phyloP scores from a whole-genome alignment of 495 filamentous ascomycete genomes.

The Penicillium turbatum region DNA sequence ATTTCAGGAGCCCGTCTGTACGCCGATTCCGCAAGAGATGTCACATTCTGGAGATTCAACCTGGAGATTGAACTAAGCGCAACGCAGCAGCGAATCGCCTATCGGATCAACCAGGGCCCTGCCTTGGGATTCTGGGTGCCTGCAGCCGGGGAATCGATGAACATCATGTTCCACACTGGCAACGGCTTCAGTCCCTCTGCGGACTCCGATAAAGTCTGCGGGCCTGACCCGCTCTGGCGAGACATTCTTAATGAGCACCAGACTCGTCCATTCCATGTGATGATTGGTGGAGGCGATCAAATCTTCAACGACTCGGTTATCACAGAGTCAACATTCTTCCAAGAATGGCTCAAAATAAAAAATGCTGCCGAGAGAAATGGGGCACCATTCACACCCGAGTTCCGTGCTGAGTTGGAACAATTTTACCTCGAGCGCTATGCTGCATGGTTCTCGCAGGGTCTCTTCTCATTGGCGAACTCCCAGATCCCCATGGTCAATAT shows the following conservation, averaged over 20 bases:
- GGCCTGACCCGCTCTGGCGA: conserved; percentile 94
- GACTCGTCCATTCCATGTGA: conserved; percentile 90
- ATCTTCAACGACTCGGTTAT: conserved; percentile 89
- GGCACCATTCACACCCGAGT: conserved; percentile 63
- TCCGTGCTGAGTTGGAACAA: conserved; percentile 79
- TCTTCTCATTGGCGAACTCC: conserved; percentile 85
- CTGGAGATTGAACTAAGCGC: conserved; percentile 81
- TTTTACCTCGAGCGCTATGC: conserved; percentile 86
- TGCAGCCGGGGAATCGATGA: conserved; percentile 80
- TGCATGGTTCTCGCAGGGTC: conserved; percentile 90
- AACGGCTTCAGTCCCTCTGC: conserved; percentile 88
- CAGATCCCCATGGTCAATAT: conserved; percentile 99
- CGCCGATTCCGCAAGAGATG: conserved; percentile 74
- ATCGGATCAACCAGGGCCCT: conserved; percentile 90
- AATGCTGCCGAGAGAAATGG: conserved; percentile 74
- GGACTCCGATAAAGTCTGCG: conserved; percentile 72
- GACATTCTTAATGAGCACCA: conserved; percentile 93
- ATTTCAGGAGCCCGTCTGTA: conserved; percentile 78
- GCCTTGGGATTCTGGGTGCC: conserved; percentile 94
- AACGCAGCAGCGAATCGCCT: conserved; percentile 79
- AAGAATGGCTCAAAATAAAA: conserved; percentile 77
- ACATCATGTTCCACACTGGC: conserved; percentile 97
- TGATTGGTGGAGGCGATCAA: conserved; percentile 97
- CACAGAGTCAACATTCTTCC: conserved; percentile 66
- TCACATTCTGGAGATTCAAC: conserved; percentile 96